Percentiles rank a stretch among this genome's conserved stretches.
phyloP scores from a whole-genome alignment of 1,284 basidiomycete genomes.

The Anthracocystis walkeri region DNA sequence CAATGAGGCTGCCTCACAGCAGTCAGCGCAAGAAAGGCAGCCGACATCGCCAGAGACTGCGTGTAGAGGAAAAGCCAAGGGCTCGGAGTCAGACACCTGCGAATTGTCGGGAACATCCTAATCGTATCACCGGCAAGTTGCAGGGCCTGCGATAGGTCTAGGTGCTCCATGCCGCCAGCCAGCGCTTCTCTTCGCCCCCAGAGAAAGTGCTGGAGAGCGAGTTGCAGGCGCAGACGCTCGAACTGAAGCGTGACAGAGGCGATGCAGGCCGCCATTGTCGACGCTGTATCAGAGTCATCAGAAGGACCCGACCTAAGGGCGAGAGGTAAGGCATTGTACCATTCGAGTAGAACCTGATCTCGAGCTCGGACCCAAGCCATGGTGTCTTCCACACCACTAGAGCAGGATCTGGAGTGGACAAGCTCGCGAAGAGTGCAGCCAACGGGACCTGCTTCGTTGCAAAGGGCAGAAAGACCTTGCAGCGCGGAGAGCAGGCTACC shows the following conservation, averaged over 20 bases:
- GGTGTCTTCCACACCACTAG: not conserved
- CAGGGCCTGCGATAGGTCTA: constrained; percentile 2
- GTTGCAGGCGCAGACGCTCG: constrained; percentile 13
- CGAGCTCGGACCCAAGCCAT: not conserved
- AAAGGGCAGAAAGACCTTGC: constrained; percentile 1
- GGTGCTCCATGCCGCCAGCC: not conserved
- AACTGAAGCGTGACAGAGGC: constrained; percentile 10
- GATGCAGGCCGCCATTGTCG: constrained; percentile 7
- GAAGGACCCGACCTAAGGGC: not conserved
- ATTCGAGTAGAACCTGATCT: constrained; percentile 3
- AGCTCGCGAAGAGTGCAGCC: constrained; percentile 8
- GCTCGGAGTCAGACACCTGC: not conserved
- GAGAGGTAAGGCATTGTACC: constrained; percentile 11
- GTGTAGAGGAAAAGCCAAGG: constrained; percentile 16
- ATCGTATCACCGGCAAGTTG: not conserved
- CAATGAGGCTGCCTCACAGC: not conserved
- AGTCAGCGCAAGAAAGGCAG: constrained; percentile 9
- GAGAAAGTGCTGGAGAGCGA: constrained; percentile 6
- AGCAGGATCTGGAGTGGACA: not conserved
- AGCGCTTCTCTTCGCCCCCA: not conserved
- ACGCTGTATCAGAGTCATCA: not conserved
- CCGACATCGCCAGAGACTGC: constrained; percentile 8
- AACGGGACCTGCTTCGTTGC: not conserved
- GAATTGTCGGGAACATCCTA: not conserved
- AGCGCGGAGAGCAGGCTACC: not conserved